Conservation (phyloP, 306 rosid genomes). For the Cucurbita argyrosperma region DNA sequence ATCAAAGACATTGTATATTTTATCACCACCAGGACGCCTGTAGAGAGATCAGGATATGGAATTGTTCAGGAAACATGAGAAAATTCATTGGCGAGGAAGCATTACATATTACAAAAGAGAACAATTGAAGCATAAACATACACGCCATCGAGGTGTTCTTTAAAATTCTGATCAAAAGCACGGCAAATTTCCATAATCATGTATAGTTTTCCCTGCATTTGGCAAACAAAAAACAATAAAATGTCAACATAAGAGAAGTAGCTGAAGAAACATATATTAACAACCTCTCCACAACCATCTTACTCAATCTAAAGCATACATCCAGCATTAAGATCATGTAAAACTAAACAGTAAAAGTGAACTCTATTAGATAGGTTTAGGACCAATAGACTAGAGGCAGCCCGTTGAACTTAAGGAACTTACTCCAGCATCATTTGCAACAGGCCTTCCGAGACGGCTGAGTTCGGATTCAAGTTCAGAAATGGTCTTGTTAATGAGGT, state of each 20-base stretch:
- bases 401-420: constrained; percentile 16
- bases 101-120: background rate
- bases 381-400: background rate
- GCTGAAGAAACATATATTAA: background rate
- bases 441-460: constrained; percentile 78
- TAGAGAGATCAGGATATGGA: constrained; percentile 12
- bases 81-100: background rate
- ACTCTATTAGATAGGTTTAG: background rate
- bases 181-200: constrained; percentile 92
- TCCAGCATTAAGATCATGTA: background rate
- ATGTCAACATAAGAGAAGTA: background rate
- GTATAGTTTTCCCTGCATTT: constrained; percentile 75
- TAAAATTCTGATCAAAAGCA: constrained; percentile 66
- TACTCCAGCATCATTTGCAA: constrained; percentile 87
- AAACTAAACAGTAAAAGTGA: background rate
- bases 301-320: background rate
- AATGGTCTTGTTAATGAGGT: constrained; percentile 73
- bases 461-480: constrained; percentile 82
- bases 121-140: constrained; percentile 26
- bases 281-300: background rate
- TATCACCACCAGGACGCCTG: constrained; percentile 97
- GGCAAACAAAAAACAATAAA: background rate
- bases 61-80: background rate
- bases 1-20: constrained; percentile 73
- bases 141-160: constrained; percentile 97